Percentiles rank a stretch among this genome's conserved stretches.
These are phyloP conservation scores for Sporisorium reilianum DNA, from an alignment of 1,284 basidiomycete genomes.

Conservation along the genomic window DNA sequence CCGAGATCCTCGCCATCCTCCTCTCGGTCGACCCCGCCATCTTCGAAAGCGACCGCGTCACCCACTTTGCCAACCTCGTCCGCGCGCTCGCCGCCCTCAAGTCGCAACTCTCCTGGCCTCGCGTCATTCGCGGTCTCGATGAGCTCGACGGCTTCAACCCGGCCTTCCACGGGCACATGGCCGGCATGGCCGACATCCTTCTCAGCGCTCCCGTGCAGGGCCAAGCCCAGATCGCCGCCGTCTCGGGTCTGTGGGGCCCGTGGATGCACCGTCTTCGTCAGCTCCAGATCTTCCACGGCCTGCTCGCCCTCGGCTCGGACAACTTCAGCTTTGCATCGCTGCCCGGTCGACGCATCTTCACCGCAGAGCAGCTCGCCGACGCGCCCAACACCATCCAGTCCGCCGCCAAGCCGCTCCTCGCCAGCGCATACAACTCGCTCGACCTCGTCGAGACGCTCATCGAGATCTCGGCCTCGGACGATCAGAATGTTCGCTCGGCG, in stretches of 20 bases:
- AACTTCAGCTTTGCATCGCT: constrained; percentile 79
- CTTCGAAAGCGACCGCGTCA: constrained; percentile 42
- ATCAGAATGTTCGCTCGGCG: constrained; percentile 69
- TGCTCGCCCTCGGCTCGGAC: constrained; percentile 82
- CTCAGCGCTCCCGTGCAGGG: constrained; percentile 24
- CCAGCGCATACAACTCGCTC: constrained; percentile 91
- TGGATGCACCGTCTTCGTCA: constrained; percentile 90
- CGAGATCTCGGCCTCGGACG: constrained; percentile 90
- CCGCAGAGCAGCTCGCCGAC: constrained; percentile 55
- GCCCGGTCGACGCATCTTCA: constrained; percentile 57
- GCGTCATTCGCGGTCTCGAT: constrained; percentile 70
- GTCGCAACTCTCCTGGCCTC: constrained; percentile 61
- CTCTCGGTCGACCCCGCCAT: constrained; percentile 50
- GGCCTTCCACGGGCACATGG: constrained; percentile 68
- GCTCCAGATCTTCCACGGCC: constrained; percentile 85
- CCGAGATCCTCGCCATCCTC: constrained; percentile 60
- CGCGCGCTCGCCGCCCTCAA: constrained; percentile 35
- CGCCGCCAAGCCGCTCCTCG: constrained; percentile 77
- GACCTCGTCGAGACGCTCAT: constrained; percentile 87
- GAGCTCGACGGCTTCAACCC: constrained; percentile 70
- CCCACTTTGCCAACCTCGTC: constrained; percentile 52
- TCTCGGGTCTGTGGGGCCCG: constrained; percentile 70
- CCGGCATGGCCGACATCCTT: constrained; percentile 65
- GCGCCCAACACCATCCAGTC: constrained; percentile 87
- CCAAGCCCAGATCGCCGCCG: constrained; percentile 67